A percentile compares a stretch with the other conserved stretches of the same genome.
These are phyloP conservation scores for Xylaria sp. DNA, from an alignment of 2,329 filamentous ascomycete genomes.

Conservation along the genomic window DNA sequence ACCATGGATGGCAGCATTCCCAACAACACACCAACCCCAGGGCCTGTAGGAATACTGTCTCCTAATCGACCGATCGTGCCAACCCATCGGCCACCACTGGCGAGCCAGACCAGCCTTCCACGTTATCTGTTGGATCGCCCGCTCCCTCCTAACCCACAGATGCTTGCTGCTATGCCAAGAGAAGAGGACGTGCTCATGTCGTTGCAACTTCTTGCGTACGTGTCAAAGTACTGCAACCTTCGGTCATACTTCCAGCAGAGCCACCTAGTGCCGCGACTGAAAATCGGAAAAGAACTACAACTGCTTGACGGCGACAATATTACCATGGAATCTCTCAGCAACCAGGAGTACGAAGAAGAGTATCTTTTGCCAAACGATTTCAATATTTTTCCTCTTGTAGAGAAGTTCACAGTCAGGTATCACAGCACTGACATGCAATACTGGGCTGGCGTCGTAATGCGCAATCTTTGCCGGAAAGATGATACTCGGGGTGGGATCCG, in stretches of 20 bases:
- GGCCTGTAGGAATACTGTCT: slow-evolving; percentile 74
- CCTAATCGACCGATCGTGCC: slow-evolving; percentile 74
- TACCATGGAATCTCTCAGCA: slow-evolving; percentile 45
- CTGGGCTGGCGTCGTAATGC: slow-evolving; percentile 99
- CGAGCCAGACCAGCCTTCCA: slow-evolving; percentile 71
- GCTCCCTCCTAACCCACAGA: slow-evolving; percentile 70
- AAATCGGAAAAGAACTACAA: slow-evolving; percentile 84
- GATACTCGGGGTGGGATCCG: slow-evolving; percentile 92
- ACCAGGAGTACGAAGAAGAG: slow-evolving; percentile 76
- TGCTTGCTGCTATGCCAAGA: slow-evolving; percentile 89
- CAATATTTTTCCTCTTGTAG: slow-evolving; percentile 97
- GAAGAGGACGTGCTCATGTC: slow-evolving; percentile 99
- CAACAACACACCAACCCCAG: slow-evolving; percentile 70
- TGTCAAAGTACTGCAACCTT: slow-evolving; percentile 98
- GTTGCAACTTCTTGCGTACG: slow-evolving; percentile 92
- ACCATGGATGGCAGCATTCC: slow-evolving; percentile 84
- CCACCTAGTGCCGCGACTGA: slow-evolving; percentile 88
- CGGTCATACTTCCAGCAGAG: slow-evolving; percentile 94
- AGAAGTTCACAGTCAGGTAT: slow-evolving; percentile 96
- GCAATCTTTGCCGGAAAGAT: slow-evolving; percentile 97
- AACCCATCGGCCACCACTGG: slow-evolving; percentile 75
- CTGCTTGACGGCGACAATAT: slow-evolving; percentile 74
- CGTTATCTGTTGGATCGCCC: slow-evolving; percentile 80
- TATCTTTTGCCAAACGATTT: slow-evolving; percentile 92
- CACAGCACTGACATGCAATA: slow-evolving; percentile 99